These are phyloP conservation scores for Suillus discolor DNA, from an alignment of 768 basidiomycete genomes.

Conservation along the genomic window DNA sequence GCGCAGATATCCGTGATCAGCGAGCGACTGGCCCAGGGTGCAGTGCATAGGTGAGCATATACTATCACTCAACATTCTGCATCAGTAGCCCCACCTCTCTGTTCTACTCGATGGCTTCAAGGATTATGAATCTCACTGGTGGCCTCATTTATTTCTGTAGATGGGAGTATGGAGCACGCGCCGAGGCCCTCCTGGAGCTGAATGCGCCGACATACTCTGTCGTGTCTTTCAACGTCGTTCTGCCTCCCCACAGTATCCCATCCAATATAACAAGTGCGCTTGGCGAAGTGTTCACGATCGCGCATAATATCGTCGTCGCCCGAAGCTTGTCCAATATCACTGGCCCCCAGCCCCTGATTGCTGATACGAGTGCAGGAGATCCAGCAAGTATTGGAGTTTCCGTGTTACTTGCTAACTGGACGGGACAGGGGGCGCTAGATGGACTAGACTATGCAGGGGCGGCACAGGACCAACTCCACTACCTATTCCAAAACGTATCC, in stretches of 20 bases:
- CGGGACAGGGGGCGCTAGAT: slow-evolving; percentile 36
- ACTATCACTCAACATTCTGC: not conserved
- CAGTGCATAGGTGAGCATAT: slow-evolving; percentile 41
- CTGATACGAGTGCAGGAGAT: slow-evolving; percentile 70
- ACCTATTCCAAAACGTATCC: slow-evolving; percentile 57
- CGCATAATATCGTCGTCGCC: slow-evolving; percentile 48
- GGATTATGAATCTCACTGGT: not conserved
- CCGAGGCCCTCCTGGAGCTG: slow-evolving; percentile 53
- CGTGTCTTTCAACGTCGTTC: slow-evolving; percentile 31
- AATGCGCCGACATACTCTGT: slow-evolving; percentile 49
- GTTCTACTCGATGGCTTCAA: not conserved
- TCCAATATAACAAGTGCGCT: slow-evolving; percentile 36
- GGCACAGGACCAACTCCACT: slow-evolving; percentile 67
- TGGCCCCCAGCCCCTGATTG: slow-evolving; percentile 59
- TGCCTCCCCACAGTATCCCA: slow-evolving; percentile 30
- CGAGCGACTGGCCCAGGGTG: slow-evolving; percentile 41
- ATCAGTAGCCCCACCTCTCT: not conserved
- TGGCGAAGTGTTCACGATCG: slow-evolving; percentile 59
- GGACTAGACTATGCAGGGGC: slow-evolving; percentile 62
- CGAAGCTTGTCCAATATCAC: slow-evolving; percentile 44
- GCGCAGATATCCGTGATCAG: slow-evolving; percentile 39
- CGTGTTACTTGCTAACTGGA: slow-evolving; percentile 65
- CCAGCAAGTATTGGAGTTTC: slow-evolving; percentile 79
- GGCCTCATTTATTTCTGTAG: slow-evolving; percentile 29
- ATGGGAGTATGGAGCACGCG: slow-evolving; percentile 57